Evolutionary conservation across 225 moss, liverwort and hornwort genomes (phyloP).

Genomic region (Pleurozium schreberi): DNA sequence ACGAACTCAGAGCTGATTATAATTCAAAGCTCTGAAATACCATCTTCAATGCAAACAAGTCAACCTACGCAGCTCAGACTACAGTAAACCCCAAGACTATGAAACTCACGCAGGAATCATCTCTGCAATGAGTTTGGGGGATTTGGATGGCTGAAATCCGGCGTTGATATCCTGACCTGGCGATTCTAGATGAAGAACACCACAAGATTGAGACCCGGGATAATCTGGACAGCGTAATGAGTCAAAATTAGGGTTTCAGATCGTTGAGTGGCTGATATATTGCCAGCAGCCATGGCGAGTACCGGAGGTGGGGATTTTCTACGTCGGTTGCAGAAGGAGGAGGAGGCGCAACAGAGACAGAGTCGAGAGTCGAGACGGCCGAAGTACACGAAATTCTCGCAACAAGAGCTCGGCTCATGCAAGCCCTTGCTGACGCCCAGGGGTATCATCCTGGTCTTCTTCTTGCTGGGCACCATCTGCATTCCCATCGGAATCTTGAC

Average conservation of each 20-base stretch:
- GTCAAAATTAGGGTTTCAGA: not conserved
- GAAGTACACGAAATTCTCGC: conserved; percentile 29
- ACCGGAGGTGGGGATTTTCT: conserved; percentile 20
- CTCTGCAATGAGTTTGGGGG: not conserved
- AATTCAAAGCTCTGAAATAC: not conserved
- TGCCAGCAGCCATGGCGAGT: not conserved
- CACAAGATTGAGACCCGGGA: not conserved
- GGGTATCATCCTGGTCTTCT: conserved; percentile 7
- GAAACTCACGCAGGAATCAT: not conserved
- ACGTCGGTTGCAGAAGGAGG: conserved; percentile 29
- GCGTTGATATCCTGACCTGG: not conserved
- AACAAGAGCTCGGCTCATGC: conserved; percentile 29
- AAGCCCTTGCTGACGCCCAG: conserved; percentile 30
- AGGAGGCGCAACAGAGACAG: conserved; percentile 17
- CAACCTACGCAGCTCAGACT: not conserved
- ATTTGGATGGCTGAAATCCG: not conserved
- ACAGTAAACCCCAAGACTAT: not conserved
- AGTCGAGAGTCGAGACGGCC: conserved; percentile 15
- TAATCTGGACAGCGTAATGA: not conserved
- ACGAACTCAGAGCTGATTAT: not conserved
- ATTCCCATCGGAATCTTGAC: conserved; percentile 18
- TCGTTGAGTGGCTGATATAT: not conserved
- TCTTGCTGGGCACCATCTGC: conserved; percentile 13
- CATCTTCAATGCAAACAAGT: not conserved
- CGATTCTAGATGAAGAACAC: not conserved